phyloP scores from a whole-genome alignment of 164 flowering plant genomes.

The Tetracentron sinense region DNA sequence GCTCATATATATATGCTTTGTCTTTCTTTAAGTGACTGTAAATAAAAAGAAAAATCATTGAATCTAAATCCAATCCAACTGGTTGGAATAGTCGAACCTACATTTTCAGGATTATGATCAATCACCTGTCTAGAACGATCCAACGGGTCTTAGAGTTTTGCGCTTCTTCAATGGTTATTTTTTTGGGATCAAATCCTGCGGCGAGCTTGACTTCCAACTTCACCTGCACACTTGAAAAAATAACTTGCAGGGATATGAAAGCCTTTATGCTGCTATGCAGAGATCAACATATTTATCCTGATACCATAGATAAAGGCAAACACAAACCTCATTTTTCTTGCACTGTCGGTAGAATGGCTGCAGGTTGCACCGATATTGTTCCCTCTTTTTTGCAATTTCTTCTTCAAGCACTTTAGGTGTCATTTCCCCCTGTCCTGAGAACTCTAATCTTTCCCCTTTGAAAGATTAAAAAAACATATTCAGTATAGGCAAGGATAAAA shows the following conservation, averaged over 20 bases:
- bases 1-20: slow-evolving; percentile 27
- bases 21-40: slow-evolving; percentile 42
- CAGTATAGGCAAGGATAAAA: not conserved
- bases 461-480: not conserved
- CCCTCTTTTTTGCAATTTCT: slow-evolving; percentile 36
- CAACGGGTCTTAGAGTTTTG: slow-evolving; percentile 34
- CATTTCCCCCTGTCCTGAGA: slow-evolving; percentile 33
- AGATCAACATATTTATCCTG: not conserved
- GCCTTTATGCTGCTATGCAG: not conserved
- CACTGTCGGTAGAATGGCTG: slow-evolving; percentile 43
- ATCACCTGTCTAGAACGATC: slow-evolving; percentile 46
- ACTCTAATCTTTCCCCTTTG: slow-evolving; percentile 43
- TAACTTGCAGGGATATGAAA: not conserved
- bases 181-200: slow-evolving; percentile 35
- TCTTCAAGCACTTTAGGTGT: slow-evolving; percentile 29
- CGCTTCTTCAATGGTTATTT: slow-evolving; percentile 38
- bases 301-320: not conserved
- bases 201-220: slow-evolving; percentile 47
- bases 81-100: not conserved
- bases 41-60: slow-evolving; percentile 2
- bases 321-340: slow-evolving; percentile 36
- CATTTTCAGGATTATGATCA: too few relatives aligned
- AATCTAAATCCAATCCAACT: not conserved
- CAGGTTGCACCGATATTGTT: slow-evolving; percentile 35
- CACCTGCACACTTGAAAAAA: slow-evolving; percentile 26